Conservation (phyloP, 1,284 basidiomycete genomes). For the Boletus hoseneyae region DNA sequence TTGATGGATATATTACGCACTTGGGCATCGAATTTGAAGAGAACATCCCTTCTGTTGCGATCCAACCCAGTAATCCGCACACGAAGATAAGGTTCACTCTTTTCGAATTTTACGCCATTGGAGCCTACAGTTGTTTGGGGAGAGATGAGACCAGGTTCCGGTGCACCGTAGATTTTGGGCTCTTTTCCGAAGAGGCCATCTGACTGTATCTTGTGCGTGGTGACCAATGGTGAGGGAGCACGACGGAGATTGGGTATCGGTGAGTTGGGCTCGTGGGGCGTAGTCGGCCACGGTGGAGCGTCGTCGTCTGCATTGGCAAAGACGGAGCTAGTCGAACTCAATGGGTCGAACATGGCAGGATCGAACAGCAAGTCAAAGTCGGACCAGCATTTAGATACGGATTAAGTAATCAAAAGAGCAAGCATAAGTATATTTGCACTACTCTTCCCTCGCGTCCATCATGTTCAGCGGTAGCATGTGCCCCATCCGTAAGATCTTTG, state of each 20-base stretch:
- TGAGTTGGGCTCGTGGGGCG: conserved; percentile 51
- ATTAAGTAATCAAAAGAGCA: conserved; percentile 23
- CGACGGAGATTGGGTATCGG: conserved; percentile 49
- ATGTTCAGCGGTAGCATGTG: conserved; percentile 77
- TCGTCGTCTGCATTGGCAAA: conserved; percentile 40
- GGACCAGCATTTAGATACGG: too few species aligned
- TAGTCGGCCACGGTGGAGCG: conserved; percentile 57
- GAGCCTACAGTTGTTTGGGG: conserved; percentile 59
- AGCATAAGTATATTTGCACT: neutral
- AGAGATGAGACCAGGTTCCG: conserved; percentile 75
- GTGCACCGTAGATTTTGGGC: conserved; percentile 80
- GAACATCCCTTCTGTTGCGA: conserved; percentile 88
- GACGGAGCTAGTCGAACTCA: conserved; percentile 45
- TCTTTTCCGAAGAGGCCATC: conserved; percentile 68
- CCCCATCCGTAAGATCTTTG: conserved; percentile 96
- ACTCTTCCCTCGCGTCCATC: conserved; percentile 14
- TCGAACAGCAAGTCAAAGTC: neutral
- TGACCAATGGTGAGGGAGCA: conserved; percentile 33
- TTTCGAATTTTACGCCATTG: conserved; percentile 70
- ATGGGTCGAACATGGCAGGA: conserved; percentile 50
- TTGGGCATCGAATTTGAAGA: conserved; percentile 91
- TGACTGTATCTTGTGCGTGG: conserved; percentile 47
- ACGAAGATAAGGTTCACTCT: conserved; percentile 75
- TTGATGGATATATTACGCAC: conserved; percentile 41
- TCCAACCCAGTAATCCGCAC: conserved; percentile 87